Evolutionary conservation across 495 filamentous ascomycete genomes (phyloP).

Genomic region (Cryomyces antarcticus): DNA sequence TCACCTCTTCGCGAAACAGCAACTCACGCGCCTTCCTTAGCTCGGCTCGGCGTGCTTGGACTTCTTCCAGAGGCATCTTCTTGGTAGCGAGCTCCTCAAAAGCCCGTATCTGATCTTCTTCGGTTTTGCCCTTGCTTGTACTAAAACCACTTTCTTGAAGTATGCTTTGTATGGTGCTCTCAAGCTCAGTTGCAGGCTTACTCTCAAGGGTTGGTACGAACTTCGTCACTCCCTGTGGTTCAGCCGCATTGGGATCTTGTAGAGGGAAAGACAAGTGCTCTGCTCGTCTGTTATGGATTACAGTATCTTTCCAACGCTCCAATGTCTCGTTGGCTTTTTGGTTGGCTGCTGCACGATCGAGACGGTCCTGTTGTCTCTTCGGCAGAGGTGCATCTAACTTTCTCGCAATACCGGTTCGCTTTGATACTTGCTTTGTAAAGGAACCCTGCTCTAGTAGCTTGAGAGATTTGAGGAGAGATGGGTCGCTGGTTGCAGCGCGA

Average conservation of each 20-base stretch:
- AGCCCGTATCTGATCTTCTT: slow-evolving; percentile 42
- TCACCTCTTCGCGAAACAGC: slow-evolving; percentile 73
- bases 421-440: slow-evolving; percentile 31
- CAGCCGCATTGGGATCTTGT: slow-evolving; percentile 38
- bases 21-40: slow-evolving; percentile 65
- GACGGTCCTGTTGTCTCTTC: slow-evolving; percentile 71
- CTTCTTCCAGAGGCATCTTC: slow-evolving; percentile 47
- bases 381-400: slow-evolving; percentile 72
- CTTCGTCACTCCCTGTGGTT: slow-evolving; percentile 26
- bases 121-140: slow-evolving; percentile 32
- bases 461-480: slow-evolving; percentile 56
- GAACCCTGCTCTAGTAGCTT: slow-evolving; percentile 29
- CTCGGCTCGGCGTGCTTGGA: slow-evolving; percentile 51
- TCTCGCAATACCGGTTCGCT: slow-evolving; percentile 32
- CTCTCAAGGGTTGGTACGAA: slow-evolving; percentile 33
- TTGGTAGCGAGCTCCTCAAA: slow-evolving; percentile 51
- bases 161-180: slow-evolving; percentile 66
- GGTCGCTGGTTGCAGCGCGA: slow-evolving; percentile 50
- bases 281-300: slow-evolving; percentile 79
- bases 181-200: slow-evolving; percentile 56
- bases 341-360: slow-evolving; percentile 72
- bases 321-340: slow-evolving; percentile 82
- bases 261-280: slow-evolving; percentile 88
- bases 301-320: slow-evolving; percentile 79
- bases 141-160: slow-evolving; percentile 71